Evolutionary conservation across 148 eudicot genomes (phyloP).

Genomic region (Camellia sinensis): DNA sequence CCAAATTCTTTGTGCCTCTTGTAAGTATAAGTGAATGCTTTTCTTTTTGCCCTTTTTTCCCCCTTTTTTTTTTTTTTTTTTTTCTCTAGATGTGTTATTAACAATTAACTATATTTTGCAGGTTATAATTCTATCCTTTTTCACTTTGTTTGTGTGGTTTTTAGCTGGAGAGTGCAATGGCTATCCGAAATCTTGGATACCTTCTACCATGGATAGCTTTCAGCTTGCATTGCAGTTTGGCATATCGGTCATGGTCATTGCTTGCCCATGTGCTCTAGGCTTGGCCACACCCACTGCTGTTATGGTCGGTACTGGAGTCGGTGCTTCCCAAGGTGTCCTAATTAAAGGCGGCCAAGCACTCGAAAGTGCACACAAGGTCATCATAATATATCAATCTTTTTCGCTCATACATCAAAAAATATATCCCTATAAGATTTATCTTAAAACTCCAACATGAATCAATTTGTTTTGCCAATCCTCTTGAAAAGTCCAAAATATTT

Average conservation of each 20-base stretch:
- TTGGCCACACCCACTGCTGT: constrained; percentile 91
- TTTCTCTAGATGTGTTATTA: not conserved
- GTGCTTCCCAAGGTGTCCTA: constrained; percentile 88
- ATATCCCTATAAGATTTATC: no score
- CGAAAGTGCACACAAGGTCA: constrained; percentile 80
- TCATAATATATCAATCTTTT: not conserved
- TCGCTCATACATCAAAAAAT: not conserved
- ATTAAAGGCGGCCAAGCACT: constrained; percentile 91
- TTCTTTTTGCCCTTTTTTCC: not conserved
- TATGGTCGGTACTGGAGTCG: constrained; percentile 94
- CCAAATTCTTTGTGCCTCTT: constrained; percentile 79
- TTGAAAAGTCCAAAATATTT: not conserved
- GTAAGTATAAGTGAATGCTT: constrained; percentile 27
- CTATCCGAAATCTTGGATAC: constrained; percentile 80
- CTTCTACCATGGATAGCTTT: constrained; percentile 77
- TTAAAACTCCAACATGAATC: not conserved
- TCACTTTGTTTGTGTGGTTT: constrained; percentile 80
- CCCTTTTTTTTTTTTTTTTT: not conserved
- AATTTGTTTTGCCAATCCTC: not conserved
- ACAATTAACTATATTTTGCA: constrained; percentile 21
- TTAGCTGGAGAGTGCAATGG: constrained; percentile 55
- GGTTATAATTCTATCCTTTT: constrained; percentile 62
- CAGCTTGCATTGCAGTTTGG: constrained; percentile 89
- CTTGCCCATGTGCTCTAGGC: constrained; percentile 90
- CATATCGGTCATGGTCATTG: constrained; percentile 89